Evolutionary conservation across 495 filamentous ascomycete species (phyloP).

Genomic region (Penicillium parvum): DNA sequence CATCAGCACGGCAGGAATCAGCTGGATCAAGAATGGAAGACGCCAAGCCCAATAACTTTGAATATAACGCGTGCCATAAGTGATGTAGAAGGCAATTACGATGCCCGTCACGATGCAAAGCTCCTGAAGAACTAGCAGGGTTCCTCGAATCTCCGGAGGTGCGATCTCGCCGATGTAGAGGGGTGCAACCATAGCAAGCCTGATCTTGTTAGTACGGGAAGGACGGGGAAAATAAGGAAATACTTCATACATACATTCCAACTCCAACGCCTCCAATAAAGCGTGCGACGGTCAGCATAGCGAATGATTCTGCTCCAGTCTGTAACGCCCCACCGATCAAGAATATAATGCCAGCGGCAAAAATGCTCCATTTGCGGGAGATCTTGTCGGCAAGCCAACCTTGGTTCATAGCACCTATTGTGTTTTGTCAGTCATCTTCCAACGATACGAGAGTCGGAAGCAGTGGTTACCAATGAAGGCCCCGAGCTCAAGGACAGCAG

Average conservation of each 20-base stretch:
- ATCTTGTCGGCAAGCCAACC: neutral
- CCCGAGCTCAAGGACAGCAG: constrained; percentile 6
- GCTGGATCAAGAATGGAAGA: constrained; percentile 53
- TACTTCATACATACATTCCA: constrained; percentile 11
- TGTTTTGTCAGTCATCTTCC: neutral
- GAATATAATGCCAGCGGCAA: constrained; percentile 18
- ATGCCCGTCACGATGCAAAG: constrained; percentile 36
- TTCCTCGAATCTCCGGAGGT: constrained; percentile 11
- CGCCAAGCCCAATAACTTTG: constrained; percentile 50
- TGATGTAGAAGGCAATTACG: constrained; percentile 15
- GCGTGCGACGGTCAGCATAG: constrained; percentile 18
- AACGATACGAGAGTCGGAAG: neutral
- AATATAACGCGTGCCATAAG: constrained; percentile 5
- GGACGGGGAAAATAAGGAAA: neutral
- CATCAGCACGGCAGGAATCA: constrained; percentile 49
- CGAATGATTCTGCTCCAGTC: constrained; percentile 24
- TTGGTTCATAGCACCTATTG: neutral
- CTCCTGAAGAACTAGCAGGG: constrained; percentile 8
- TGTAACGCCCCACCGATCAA: constrained; percentile 27
- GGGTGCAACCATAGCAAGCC: constrained; percentile 5
- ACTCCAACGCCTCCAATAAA: constrained; percentile 31
- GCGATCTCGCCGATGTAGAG: constrained; percentile 13
- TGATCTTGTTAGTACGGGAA: constrained; percentile 1
- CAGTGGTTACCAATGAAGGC: constrained; percentile 4
- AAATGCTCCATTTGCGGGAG: constrained; percentile 24